Percentiles rank a stretch among this genome's conserved stretches.
Conservation (phyloP, 2,329 filamentous ascomycete genomes). For the Chrysoporthe austroafricana region DNA sequence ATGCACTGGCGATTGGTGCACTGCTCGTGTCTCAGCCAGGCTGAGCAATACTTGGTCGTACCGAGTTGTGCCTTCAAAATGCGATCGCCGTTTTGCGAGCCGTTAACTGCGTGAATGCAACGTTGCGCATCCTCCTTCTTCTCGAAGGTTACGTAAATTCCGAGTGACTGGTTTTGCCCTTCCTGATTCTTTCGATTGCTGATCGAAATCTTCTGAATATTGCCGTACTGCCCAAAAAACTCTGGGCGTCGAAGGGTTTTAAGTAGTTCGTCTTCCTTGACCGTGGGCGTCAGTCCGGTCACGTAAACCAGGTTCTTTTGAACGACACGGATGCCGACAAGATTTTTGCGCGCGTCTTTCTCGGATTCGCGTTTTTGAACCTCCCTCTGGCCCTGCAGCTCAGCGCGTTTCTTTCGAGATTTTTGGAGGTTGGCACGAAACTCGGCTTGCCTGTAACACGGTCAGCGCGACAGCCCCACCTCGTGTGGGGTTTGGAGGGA, state of each 20-base stretch:
- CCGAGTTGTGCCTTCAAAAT: slow-evolving; percentile 78
- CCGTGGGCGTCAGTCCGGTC: slow-evolving; percentile 87
- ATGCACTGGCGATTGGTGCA: slow-evolving; percentile 97
- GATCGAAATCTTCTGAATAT: slow-evolving; percentile 98
- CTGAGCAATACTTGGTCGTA: slow-evolving; percentile 98
- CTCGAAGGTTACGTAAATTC: slow-evolving; percentile 98
- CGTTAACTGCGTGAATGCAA: slow-evolving; percentile 92
- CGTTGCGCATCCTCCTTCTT: slow-evolving; percentile 85
- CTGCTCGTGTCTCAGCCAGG: slow-evolving; percentile 90
- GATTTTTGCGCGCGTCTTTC: slow-evolving; percentile 91
- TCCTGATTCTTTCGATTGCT: slow-evolving; percentile 86
- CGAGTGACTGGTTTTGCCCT: slow-evolving; percentile 82
- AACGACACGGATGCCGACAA: slow-evolving; percentile 92
- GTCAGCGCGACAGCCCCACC: slow-evolving; percentile 33
- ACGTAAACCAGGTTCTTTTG: slow-evolving; percentile 99
- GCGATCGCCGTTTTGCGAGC: slow-evolving; percentile 87
- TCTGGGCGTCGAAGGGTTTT: slow-evolving; percentile 87
- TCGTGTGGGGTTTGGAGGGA: neutral
- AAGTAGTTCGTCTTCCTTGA: slow-evolving; percentile 88
- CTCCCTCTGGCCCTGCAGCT: slow-evolving; percentile 86
- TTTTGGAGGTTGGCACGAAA: slow-evolving; percentile 81
- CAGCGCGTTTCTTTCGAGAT: slow-evolving; percentile 89
- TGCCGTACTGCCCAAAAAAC: slow-evolving; percentile 98
- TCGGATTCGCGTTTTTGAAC: slow-evolving; percentile 96
- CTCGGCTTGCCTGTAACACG: slow-evolving; percentile 63